phyloP scores from a whole-genome alignment of 208 protist genomes.

The Herpetomonas samuelpessoai region DNA sequence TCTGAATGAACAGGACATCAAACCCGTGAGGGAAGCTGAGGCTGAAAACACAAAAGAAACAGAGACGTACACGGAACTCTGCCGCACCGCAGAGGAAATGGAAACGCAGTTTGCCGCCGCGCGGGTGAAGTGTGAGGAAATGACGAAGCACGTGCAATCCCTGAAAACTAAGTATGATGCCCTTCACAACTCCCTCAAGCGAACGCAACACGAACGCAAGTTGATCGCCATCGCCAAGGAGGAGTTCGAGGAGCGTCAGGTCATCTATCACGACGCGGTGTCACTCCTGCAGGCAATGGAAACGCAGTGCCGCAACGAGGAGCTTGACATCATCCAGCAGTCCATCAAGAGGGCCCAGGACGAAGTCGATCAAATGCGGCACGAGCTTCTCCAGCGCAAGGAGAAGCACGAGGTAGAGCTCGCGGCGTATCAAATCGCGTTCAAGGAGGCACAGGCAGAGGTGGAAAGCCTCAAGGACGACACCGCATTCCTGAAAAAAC shows the following conservation, averaged over 20 bases:
- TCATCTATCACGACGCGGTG: slow-evolving; percentile 20
- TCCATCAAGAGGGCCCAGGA: slow-evolving; percentile 23
- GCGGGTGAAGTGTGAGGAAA: slow-evolving; percentile 24
- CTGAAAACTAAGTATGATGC: slow-evolving; percentile 36
- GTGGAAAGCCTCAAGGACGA: slow-evolving; percentile 40
- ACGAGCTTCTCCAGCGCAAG: slow-evolving; percentile 34
- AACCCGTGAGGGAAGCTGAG: slow-evolving; percentile 36
- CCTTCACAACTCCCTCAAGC: slow-evolving; percentile 13
- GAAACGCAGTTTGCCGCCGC: slow-evolving; percentile 22
- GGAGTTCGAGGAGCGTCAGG: slow-evolving; percentile 26
- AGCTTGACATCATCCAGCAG: slow-evolving; percentile 31
- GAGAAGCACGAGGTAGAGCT: slow-evolving; percentile 58
- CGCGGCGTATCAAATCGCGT: slow-evolving; percentile 68
- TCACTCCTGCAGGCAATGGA: slow-evolving; percentile 15
- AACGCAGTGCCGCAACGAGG: slow-evolving; percentile 25
- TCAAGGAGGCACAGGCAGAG: slow-evolving; percentile 68
- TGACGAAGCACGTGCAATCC: slow-evolving; percentile 40
- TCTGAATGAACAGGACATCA: slow-evolving; percentile 35
- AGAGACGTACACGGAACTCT: slow-evolving; percentile 11
- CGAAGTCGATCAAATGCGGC: slow-evolving; percentile 12
- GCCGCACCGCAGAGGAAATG: slow-evolving; percentile 20
- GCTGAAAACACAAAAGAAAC: slow-evolving; percentile 23
- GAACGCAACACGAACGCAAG: slow-evolving; percentile 17
- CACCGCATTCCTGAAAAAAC: slow-evolving; percentile 16
- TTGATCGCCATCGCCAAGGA: slow-evolving; percentile 17